phyloP scores from a whole-genome alignment of 306 rosid species.

The Acacia crassicarpa region DNA sequence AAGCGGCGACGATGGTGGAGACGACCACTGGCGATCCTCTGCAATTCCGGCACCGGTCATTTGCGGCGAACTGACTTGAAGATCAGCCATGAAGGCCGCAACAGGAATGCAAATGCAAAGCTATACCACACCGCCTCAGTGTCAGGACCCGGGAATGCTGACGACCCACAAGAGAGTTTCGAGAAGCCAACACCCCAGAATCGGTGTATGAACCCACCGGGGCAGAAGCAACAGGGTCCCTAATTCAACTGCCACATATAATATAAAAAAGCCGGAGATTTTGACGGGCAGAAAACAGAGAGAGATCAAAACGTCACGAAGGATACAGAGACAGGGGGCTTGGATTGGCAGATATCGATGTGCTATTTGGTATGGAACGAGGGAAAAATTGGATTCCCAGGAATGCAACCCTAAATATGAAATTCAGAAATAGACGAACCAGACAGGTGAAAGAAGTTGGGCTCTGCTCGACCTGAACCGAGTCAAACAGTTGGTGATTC shows the following conservation, averaged over 20 bases:
- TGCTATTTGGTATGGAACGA: background rate
- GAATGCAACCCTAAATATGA: constrained; percentile 4
- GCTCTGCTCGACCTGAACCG: background rate
- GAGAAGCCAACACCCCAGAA: constrained; percentile 1
- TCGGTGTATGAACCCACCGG: background rate
- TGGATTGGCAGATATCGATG: background rate
- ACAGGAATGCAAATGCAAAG: background rate
- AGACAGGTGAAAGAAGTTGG: background rate
- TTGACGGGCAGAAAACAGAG: background rate
- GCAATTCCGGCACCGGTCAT: constrained; percentile 39
- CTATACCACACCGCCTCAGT: background rate
- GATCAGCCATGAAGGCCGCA: constrained; percentile 48
- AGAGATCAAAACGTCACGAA: background rate
- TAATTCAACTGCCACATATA: no score
- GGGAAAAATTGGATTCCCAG: background rate
- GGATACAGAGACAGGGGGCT: background rate
- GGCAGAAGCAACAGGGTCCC: background rate
- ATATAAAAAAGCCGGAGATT: background rate
- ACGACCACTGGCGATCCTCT: constrained; percentile 50
- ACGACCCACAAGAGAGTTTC: background rate
- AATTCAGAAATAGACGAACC: background rate
- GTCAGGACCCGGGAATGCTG: background rate
- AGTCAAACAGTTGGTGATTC: constrained; percentile 5
- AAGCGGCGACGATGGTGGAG: constrained; percentile 49
- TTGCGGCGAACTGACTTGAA: constrained; percentile 25